A percentile compares a stretch with the other conserved stretches of the same genome.
Evolutionary conservation across 257 asterid genomes (phyloP).

Genomic region (Anisodus acutangulus): DNA sequence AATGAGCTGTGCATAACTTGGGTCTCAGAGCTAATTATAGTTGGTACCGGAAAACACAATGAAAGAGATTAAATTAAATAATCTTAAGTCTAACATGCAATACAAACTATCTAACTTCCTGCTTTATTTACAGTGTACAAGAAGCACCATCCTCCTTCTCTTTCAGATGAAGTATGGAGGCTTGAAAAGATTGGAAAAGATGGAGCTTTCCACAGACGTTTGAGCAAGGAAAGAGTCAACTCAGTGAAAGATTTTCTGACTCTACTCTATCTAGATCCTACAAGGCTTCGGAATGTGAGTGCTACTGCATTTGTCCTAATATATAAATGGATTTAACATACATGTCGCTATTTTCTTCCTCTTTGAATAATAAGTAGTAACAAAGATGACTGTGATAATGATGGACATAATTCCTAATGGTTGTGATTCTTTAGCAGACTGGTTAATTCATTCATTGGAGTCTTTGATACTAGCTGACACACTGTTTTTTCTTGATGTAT

Average conservation of each 20-base stretch:
- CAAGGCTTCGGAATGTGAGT: slow-evolving; percentile 76
- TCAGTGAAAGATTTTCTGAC: slow-evolving; percentile 80
- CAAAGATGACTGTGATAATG: not conserved
- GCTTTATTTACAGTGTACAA: slow-evolving; percentile 63
- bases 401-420: not conserved
- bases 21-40: not conserved
- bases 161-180: slow-evolving; percentile 85
- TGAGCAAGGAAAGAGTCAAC: slow-evolving; percentile 66
- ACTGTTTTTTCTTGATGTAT: not conserved
- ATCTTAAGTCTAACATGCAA: not conserved
- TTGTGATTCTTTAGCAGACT: slow-evolving; percentile 19
- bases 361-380: not conserved
- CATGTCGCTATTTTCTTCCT: not conserved
- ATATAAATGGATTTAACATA: not conserved
- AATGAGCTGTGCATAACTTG: slow-evolving; percentile 19
- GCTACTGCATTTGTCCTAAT: not conserved
- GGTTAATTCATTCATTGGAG: not conserved
- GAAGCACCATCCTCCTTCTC: slow-evolving; percentile 96
- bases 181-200: slow-evolving; percentile 88
- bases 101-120: not conserved
- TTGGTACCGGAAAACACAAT: not conserved
- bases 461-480: not conserved
- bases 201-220: slow-evolving; percentile 88
- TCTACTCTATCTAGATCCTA: slow-evolving; percentile 57
- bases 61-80: not conserved